Conservation (phyloP, 1,284 basidiomycete genomes). For the Sporisorium scitamineum region DNA sequence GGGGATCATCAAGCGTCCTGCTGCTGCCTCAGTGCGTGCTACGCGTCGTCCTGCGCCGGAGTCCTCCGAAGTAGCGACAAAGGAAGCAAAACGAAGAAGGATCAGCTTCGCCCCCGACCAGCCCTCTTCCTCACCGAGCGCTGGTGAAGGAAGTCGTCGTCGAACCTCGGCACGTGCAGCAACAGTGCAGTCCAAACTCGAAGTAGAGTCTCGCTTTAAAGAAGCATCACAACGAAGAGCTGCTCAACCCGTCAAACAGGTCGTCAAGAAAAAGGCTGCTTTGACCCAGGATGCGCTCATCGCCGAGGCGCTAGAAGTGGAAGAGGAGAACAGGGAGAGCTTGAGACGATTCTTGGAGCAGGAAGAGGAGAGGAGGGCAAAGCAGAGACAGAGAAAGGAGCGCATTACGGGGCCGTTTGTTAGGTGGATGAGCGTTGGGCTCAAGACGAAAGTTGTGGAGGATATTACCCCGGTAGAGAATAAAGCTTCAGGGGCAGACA, state of each 20-base stretch:
- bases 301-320: constrained; percentile 82
- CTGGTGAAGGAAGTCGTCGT: neutral
- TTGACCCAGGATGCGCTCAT: constrained; percentile 84
- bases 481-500: neutral
- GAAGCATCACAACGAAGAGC: constrained; percentile 77
- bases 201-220: constrained; percentile 70
- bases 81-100: constrained; percentile 20
- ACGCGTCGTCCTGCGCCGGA: neutral
- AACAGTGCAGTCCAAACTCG: constrained; percentile 60
- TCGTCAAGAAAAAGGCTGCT: constrained; percentile 40
- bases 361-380: constrained; percentile 83
- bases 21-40: neutral
- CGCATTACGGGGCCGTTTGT: constrained; percentile 79
- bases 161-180: constrained; percentile 42
- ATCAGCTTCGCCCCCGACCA: constrained; percentile 46
- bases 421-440: constrained; percentile 77
- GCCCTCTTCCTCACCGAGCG: constrained; percentile 4
- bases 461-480: no score
- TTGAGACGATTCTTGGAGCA: constrained; percentile 80
- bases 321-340: constrained; percentile 83
- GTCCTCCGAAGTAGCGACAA: neutral
- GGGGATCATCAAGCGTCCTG: constrained; percentile 18
- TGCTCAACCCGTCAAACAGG: constrained; percentile 20
- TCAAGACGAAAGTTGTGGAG: constrained; percentile 33
- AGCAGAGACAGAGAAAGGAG: constrained; percentile 74